A percentile compares a stretch with the other conserved stretches of the same genome.
Conservation (phyloP, 495 filamentous ascomycete species). For the Tricharina praecox region DNA sequence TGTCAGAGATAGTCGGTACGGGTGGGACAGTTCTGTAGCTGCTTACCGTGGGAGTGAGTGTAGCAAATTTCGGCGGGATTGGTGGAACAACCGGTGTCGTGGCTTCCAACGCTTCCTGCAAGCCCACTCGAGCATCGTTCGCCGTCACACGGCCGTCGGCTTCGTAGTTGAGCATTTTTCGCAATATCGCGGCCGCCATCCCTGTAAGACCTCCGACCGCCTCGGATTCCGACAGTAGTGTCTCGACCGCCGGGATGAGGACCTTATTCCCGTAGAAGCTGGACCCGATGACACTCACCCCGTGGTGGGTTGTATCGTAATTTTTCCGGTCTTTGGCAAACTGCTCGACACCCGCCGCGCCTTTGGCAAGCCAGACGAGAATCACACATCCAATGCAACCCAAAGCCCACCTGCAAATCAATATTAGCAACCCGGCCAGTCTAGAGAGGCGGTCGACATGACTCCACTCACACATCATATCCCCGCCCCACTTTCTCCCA, state of each 20-base stretch:
- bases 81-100: not conserved
- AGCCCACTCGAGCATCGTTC: not conserved
- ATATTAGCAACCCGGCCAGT: too few relatives aligned
- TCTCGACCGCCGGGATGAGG: not conserved
- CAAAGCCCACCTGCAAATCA: too few relatives aligned
- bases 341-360: not conserved
- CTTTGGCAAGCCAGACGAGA: not conserved
- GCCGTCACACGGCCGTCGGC: not conserved
- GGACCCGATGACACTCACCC: not conserved
- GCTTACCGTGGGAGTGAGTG: not conserved
- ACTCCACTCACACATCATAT: slow-evolving; percentile 10
- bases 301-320: not conserved
- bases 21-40: not conserved
- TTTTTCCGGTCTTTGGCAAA: slow-evolving; percentile 2
- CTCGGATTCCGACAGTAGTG: not conserved
- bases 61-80: not conserved
- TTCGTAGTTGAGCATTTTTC: slow-evolving; percentile 1
- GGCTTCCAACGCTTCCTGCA: not conserved
- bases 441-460: too few relatives aligned
- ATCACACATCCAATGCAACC: slow-evolving; percentile 10
- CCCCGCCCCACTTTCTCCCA: not conserved
- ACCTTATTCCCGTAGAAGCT: not conserved
- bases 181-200: slow-evolving; percentile 1
- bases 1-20: not conserved
- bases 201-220: not conserved